Base-by-base conservation (phyloP, 2,329 filamentous ascomycete species). In the Simplicillium aogashimaense region DNA sequence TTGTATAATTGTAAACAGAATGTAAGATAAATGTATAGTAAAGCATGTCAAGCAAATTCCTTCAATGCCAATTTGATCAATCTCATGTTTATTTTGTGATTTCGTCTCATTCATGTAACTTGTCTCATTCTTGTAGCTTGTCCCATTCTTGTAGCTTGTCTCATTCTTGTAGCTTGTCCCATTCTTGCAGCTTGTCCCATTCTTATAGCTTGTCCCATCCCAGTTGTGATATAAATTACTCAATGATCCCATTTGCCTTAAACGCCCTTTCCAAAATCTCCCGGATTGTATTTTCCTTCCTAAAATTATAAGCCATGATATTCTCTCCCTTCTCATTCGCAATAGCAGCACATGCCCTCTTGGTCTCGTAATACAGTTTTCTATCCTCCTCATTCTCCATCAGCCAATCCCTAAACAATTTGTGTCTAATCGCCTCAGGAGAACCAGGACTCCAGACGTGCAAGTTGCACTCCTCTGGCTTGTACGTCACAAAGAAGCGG, bases 351-450 rank as follows among this genome's bases (percentile, higher is more conserved):
- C 55, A 52, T 41, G 58, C 52, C 15, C 49, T 41, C 50, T 69
- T 69, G 2, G 50, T 51, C 20, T 36, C 45, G n/a, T 52, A 62
- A 51, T 69, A 69, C 25, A 56, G 37, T 11, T 59, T 49, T 40
- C 52, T 45, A 43, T 69, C 66, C 8, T 54, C 59, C 7, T 51
- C 47, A 33, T 57, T 45, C 39, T 47, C 44, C 11, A 39, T 45
- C 35, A 70, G 48, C 61, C 63, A 67, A 29, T 69, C 62, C 15
- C 62, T 51, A 48, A 70, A 64, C 15, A 67, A 56, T 12, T 48
- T 46, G 45, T 69, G 66, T 2, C 64, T 50, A 18, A 52, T 51
- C 5, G 57, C 47, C 46, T 67, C 65, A 6, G 60, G 50, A 34
- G 52, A 58, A 4, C 56, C 54, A 9, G 56, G 59, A 2, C 63